Evolutionary conservation across 2,329 filamentous ascomycete species (phyloP), one percentile per base, ranked within the genome.

Genomic region (Madurella fahalii): DNA sequence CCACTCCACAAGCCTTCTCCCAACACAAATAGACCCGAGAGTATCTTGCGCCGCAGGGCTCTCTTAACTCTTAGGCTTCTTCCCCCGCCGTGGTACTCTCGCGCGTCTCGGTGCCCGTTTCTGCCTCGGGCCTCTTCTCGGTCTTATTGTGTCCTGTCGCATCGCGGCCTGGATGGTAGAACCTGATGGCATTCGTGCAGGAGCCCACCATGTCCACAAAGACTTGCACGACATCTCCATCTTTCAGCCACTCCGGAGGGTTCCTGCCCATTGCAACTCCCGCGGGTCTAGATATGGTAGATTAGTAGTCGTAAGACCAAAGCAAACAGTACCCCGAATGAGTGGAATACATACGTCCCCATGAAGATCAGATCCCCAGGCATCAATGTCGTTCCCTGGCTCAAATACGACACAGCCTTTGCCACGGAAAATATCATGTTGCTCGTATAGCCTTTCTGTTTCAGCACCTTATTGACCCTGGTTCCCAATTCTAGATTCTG

Each of bases 191-290:
- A 67, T 81, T 82, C 4, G 67, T 77, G 61, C 78, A 84, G 13
- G 77, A 79, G 20, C 87, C 86, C 7, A 90, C 82, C 1, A 77
- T 74, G 62, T 89, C 84, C 1, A 90, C 74, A 7, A 76, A 77
- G 47, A 90, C 86, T 66, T 89, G 83, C 17, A 89, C 84, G 18
- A 83, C 71, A 67, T 90, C 87, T 4, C 85, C 84, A 66, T 90
- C 78, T 68, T 85, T 83, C 53, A 90, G 71, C 84, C 85, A 89
- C 9, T 87, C 62, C 54, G 78, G 80, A 2, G 86, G 85, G 53
- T 79, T 84, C 47, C 80, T 77, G 13, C 85, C 86, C 80, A 87
- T 85, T 1, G 84, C 86, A 17, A 90, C 86, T 32, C 86, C 87
- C 57, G 83, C 79, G 0, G 86, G 87, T 9, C 80, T 84, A 41